These are phyloP conservation scores for Chlorokybus atmophyticus DNA, from an alignment of 139 green algal genomes.

Conservation along the genomic window DNA sequence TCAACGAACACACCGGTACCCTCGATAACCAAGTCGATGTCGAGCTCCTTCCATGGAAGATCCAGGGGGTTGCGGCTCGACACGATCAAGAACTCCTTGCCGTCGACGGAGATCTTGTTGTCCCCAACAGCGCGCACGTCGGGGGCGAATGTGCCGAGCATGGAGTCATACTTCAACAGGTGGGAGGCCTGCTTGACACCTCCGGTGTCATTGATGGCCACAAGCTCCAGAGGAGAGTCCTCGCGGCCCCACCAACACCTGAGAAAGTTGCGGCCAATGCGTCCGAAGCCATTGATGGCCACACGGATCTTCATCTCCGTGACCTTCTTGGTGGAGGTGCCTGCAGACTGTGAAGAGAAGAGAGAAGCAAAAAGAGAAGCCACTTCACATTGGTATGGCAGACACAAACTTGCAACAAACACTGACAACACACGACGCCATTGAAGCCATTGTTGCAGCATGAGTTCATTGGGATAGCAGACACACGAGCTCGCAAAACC, in stretches of 20 bases:
- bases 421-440: too few relatives aligned
- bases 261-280: slow-evolving; percentile 58
- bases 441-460: too few relatives aligned
- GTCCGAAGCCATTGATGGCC: slow-evolving; percentile 35
- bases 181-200: slow-evolving; percentile 92
- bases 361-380: too few relatives aligned
- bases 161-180: slow-evolving; percentile 99
- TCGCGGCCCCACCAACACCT: slow-evolving; percentile 32
- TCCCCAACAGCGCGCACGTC: slow-evolving; percentile 91
- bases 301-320: too few relatives aligned
- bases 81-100: slow-evolving; percentile 87
- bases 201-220: slow-evolving; percentile 92
- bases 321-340: too few relatives aligned
- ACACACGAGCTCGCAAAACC: too few relatives aligned
- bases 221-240: slow-evolving; percentile 52
- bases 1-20: slow-evolving; percentile 53
- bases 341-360: too few relatives aligned
- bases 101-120: slow-evolving; percentile 74
- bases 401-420: too few relatives aligned
- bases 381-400: too few relatives aligned
- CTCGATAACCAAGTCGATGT: slow-evolving; percentile 95
- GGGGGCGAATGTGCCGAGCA: slow-evolving; percentile 83
- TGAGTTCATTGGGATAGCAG: too few relatives aligned
- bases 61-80: slow-evolving; percentile 84
- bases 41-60: slow-evolving; percentile 81